Conservation (phyloP, 441 rosid species). For the Populus hybrid region DNA sequence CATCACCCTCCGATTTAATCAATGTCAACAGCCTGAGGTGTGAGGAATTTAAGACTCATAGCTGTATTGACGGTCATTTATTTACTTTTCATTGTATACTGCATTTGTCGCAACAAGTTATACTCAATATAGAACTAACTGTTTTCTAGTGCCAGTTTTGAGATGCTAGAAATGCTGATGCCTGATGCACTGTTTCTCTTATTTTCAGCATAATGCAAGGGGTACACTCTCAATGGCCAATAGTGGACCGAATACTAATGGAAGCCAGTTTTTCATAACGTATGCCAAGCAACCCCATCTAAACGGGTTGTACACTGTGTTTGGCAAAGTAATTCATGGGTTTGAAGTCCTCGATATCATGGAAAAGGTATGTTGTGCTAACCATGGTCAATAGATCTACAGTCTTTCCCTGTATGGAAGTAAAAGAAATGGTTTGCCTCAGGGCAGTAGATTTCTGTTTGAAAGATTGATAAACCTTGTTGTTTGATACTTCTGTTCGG, state of each 20-base stretch:
- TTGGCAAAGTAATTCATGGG: slow-evolving; percentile 95
- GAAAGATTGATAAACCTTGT: not conserved
- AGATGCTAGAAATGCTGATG: not conserved
- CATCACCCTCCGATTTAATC: not conserved
- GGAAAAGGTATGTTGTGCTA: slow-evolving; percentile 68
- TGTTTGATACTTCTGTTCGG: not conserved
- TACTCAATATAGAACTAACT: not conserved
- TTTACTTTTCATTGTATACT: not conserved
- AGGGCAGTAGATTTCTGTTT: not conserved
- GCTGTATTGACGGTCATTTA: not conserved
- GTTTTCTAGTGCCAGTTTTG: not conserved
- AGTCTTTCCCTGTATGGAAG: not conserved
- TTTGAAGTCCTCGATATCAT: slow-evolving; percentile 95
- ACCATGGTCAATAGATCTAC: not conserved
- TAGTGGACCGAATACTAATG: slow-evolving; percentile 95
- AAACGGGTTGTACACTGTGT: slow-evolving; percentile 83
- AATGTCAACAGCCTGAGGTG: not conserved
- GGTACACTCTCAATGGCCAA: slow-evolving; percentile 95
- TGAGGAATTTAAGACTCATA: not conserved
- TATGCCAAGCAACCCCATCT: slow-evolving; percentile 96
- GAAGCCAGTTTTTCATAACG: slow-evolving; percentile 88
- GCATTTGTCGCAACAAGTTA: not conserved
- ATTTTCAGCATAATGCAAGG: slow-evolving; percentile 80
- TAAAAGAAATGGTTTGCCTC: not conserved
- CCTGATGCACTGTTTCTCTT: not conserved